Conservation (phyloP, 768 basidiomycete species). For the Paxillus ammoniavirescens region DNA sequence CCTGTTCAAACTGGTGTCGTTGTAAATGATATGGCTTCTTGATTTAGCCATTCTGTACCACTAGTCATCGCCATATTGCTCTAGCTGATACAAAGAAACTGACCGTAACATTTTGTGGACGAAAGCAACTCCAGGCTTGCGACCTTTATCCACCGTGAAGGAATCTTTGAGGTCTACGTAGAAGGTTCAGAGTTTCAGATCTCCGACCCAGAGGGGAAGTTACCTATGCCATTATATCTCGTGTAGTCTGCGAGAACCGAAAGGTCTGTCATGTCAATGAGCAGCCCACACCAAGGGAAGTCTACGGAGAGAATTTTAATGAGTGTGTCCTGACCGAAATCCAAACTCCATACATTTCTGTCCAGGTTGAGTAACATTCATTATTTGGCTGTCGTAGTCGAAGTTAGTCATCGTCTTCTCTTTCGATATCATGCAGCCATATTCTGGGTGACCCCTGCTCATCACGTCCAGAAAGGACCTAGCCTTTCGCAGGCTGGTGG, state of each 20-base stretch:
- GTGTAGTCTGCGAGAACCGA: constrained; percentile 79
- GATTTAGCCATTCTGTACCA: constrained; percentile 61
- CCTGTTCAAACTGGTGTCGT: constrained; percentile 70
- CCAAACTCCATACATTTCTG: constrained; percentile 37
- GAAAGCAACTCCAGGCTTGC: constrained; percentile 65
- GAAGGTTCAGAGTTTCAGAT: background rate
- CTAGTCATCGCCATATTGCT: constrained; percentile 4
- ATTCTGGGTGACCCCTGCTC: constrained; percentile 85
- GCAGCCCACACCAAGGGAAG: constrained; percentile 93
- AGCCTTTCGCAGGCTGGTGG: constrained; percentile 62
- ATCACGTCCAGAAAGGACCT: constrained; percentile 70
- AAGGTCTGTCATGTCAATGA: constrained; percentile 73
- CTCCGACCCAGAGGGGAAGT: constrained; percentile 15
- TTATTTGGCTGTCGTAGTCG: constrained; percentile 52
- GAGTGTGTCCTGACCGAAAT: background rate
- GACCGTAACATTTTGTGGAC: constrained; percentile 74
- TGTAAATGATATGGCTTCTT: constrained; percentile 78
- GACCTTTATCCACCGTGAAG: constrained; percentile 66
- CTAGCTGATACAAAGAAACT: constrained; percentile 20
- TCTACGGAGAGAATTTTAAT: constrained; percentile 38
- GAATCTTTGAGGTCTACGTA: constrained; percentile 60
- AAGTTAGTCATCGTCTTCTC: constrained; percentile 93
- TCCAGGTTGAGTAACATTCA: constrained; percentile 50
- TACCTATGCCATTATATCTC: constrained; percentile 62
- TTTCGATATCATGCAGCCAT: constrained; percentile 86